Evolutionary conservation across 192 early-diverging fungal genomes (phyloP).

Genomic region (Podila minutissima): DNA sequence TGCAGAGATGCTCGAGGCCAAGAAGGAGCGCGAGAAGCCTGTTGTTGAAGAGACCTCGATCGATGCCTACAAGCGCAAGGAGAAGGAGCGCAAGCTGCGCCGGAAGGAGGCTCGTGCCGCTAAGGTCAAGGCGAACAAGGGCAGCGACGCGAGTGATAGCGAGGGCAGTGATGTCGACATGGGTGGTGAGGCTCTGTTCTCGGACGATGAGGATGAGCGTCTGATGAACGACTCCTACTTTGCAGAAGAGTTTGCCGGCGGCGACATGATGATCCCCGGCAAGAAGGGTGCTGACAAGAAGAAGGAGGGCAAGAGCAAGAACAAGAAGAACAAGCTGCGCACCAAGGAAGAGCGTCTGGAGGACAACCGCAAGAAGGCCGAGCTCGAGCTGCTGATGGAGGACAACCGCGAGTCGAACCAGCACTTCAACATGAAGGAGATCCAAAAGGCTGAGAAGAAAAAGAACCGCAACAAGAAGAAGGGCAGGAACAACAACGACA

Average conservation of each 20-base stretch:
- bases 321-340: constrained; percentile 61
- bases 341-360: constrained; percentile 65
- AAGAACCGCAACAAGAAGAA: constrained; percentile 64
- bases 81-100: constrained; percentile 80
- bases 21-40: constrained; percentile 55
- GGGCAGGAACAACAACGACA: constrained; percentile 52
- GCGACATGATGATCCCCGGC: constrained; percentile 38
- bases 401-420: constrained; percentile 67
- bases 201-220: constrained; percentile 65
- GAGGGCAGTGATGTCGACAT: constrained; percentile 16
- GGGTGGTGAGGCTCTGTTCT: constrained; percentile 63
- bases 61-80: constrained; percentile 82
- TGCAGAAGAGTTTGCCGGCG: constrained; percentile 44
- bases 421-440: constrained; percentile 91
- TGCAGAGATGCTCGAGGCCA: constrained; percentile 64
- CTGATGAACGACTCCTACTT: constrained; percentile 58
- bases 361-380: constrained; percentile 71
- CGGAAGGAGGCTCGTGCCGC: constrained; percentile 61
- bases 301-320: constrained; percentile 44
- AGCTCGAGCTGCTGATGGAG: constrained; percentile 88
- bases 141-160: constrained; percentile 24
- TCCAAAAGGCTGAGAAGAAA: constrained; percentile 86
- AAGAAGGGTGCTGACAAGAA: constrained; percentile 32
- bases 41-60: constrained; percentile 86
- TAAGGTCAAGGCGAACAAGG: constrained; percentile 33